phyloP scores from a whole-genome alignment of 768 basidiomycete species.

The Kwoniella botswanensis region DNA sequence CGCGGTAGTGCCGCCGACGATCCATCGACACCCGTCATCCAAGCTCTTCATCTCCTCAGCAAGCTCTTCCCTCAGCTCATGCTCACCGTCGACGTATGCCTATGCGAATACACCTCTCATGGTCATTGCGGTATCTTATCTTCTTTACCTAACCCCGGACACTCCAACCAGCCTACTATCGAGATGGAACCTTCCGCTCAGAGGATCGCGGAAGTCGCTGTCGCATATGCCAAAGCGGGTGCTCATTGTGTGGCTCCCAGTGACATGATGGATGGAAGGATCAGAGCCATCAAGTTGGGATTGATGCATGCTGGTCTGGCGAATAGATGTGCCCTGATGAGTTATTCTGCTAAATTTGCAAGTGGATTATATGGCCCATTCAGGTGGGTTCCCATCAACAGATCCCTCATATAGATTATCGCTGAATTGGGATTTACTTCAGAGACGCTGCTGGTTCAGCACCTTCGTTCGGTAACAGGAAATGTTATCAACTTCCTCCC shows the following conservation, averaged over 20 bases:
- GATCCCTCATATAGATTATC: background rate
- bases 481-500: constrained; percentile 97
- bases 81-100: constrained; percentile 92
- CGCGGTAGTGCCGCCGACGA: constrained; percentile 90
- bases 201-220: constrained; percentile 90
- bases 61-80: constrained; percentile 79
- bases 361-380: constrained; percentile 95
- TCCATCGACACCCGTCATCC: constrained; percentile 86
- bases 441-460: constrained; percentile 98
- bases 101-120: constrained; percentile 99
- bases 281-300: constrained; percentile 82
- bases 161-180: constrained; percentile 58
- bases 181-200: constrained; percentile 75
- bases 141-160: constrained; percentile 44
- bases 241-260: constrained; percentile 98
- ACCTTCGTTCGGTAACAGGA: constrained; percentile 90
- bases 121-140: constrained; percentile 81
- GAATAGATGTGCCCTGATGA: constrained; percentile 91
- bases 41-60: constrained; percentile 80
- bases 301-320: constrained; percentile 82
- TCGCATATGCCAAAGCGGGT: constrained; percentile 91
- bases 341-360: constrained; percentile 97
- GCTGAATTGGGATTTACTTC: constrained; percentile 1
- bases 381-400: constrained; percentile 64
- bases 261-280: constrained; percentile 99